These are phyloP conservation scores for Tulasnella sp. DNA, from an alignment of 768 basidiomycete genomes.

Conservation along the genomic window DNA sequence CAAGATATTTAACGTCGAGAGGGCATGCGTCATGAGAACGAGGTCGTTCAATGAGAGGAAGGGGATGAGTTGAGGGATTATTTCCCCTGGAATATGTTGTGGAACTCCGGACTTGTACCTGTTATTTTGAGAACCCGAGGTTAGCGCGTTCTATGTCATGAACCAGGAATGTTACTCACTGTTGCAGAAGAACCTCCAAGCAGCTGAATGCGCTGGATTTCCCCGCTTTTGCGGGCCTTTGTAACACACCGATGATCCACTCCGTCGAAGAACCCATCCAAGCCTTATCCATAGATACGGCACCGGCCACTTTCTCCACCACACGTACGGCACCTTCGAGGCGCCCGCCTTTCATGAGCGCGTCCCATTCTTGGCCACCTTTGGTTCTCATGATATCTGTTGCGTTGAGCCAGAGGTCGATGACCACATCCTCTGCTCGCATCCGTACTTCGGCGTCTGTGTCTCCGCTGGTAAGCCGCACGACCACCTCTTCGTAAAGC, in stretches of 20 bases:
- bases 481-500: slow-evolving; percentile 65
- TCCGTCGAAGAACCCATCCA: slow-evolving; percentile 79
- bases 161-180: slow-evolving; percentile 32
- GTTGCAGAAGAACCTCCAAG: slow-evolving; percentile 57
- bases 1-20: slow-evolving; percentile 55
- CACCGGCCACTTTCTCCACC: slow-evolving; percentile 66
- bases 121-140: not conserved
- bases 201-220: slow-evolving; percentile 74
- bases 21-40: slow-evolving; percentile 60
- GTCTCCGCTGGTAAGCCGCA: slow-evolving; percentile 62
- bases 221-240: slow-evolving; percentile 66
- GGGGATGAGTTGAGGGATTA: slow-evolving; percentile 63
- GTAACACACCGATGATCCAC: slow-evolving; percentile 63
- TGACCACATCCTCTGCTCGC: slow-evolving; percentile 72
- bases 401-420: slow-evolving; percentile 80
- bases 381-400: slow-evolving; percentile 57
- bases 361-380: slow-evolving; percentile 69
- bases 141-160: not conserved
- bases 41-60: slow-evolving; percentile 72
- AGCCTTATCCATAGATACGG: slow-evolving; percentile 51
- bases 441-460: slow-evolving; percentile 86
- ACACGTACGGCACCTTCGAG: slow-evolving; percentile 70
- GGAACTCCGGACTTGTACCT: slow-evolving; percentile 46
- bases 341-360: slow-evolving; percentile 59
- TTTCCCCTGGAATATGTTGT: slow-evolving; percentile 42